Percentiles rank a stretch among this genome's conserved stretches.
These are phyloP conservation scores for Annona squamosa DNA, from an alignment of 164 flowering plant species.

Conservation along the genomic window DNA sequence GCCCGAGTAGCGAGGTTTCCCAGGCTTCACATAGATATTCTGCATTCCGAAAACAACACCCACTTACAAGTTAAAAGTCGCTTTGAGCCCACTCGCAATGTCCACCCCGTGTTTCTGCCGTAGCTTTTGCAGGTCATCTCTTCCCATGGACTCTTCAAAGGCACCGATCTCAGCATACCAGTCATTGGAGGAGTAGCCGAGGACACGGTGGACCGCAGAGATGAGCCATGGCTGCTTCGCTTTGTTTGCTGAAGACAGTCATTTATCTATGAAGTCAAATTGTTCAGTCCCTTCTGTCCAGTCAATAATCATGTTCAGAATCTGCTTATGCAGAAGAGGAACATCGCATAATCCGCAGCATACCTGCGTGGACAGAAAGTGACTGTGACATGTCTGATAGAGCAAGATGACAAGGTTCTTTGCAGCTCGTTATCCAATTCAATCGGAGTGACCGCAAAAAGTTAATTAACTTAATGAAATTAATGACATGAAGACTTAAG, in stretches of 20 bases:
- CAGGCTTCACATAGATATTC: constrained; percentile 59
- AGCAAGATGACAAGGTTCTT: no score
- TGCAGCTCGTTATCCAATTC: no score
- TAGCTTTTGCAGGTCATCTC: constrained; percentile 66
- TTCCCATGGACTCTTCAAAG: constrained; percentile 78
- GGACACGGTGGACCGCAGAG: constrained; percentile 69
- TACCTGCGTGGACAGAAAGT: constrained; percentile 38
- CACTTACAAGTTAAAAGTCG: no score
- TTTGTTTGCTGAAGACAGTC: constrained; percentile 71
- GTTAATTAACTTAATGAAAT: no score
- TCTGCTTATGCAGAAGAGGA: constrained; percentile 79
- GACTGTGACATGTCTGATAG: not conserved
- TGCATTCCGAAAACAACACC: constrained; percentile 14
- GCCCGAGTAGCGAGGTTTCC: constrained; percentile 52
- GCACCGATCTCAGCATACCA: constrained; percentile 52
- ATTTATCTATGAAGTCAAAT: constrained; percentile 57
- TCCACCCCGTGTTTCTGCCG: constrained; percentile 90
- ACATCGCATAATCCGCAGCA: constrained; percentile 78
- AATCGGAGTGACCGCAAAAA: no score
- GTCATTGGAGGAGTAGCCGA: constrained; percentile 61
- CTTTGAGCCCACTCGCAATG: constrained; percentile 29
- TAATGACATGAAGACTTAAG: no score
- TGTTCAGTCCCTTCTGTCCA: constrained; percentile 91
- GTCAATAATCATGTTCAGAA: constrained; percentile 46
- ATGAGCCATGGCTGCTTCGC: constrained; percentile 84